These are phyloP conservation scores for Leccinum variicolor DNA, from an alignment of 768 basidiomycete genomes.

Conservation along the genomic window DNA sequence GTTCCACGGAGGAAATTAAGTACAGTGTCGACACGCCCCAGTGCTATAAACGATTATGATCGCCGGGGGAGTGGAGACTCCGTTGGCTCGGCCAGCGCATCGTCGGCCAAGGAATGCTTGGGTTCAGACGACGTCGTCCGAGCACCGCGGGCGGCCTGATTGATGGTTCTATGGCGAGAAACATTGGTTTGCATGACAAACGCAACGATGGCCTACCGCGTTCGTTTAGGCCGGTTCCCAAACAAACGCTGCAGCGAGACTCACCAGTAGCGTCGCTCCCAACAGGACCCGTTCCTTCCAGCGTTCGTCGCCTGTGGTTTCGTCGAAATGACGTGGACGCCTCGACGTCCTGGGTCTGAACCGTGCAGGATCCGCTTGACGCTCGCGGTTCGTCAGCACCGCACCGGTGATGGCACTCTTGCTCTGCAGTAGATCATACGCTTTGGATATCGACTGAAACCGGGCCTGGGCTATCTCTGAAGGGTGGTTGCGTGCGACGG, in stretches of 20 bases:
- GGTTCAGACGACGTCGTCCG: conserved; percentile 4
- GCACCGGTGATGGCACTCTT: conserved; percentile 32
- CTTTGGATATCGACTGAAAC: conserved; percentile 65
- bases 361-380: conserved; percentile 35
- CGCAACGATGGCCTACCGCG: conserved; percentile 29
- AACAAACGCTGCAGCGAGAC: conserved; percentile 1
- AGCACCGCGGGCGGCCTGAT: conserved; percentile 8
- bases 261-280: conserved; percentile 51
- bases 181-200: conserved; percentile 34
- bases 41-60: neutral
- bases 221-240: neutral
- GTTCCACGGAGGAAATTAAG: neutral
- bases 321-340: conserved; percentile 49
- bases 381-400: conserved; percentile 12
- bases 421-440: conserved; percentile 63
- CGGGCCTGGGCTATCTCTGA: conserved; percentile 54
- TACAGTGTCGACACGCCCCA: neutral
- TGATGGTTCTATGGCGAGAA: conserved; percentile 31
- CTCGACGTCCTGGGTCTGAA: conserved; percentile 37
- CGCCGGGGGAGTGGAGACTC: neutral
- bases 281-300: conserved; percentile 67
- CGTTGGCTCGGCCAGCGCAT: conserved; percentile 21
- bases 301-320: conserved; percentile 47
- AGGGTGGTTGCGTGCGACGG: conserved; percentile 38
- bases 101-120: conserved; percentile 12